phyloP scores from a whole-genome alignment of 2,329 filamentous ascomycete genomes.

The Colletotrichum sp. region DNA sequence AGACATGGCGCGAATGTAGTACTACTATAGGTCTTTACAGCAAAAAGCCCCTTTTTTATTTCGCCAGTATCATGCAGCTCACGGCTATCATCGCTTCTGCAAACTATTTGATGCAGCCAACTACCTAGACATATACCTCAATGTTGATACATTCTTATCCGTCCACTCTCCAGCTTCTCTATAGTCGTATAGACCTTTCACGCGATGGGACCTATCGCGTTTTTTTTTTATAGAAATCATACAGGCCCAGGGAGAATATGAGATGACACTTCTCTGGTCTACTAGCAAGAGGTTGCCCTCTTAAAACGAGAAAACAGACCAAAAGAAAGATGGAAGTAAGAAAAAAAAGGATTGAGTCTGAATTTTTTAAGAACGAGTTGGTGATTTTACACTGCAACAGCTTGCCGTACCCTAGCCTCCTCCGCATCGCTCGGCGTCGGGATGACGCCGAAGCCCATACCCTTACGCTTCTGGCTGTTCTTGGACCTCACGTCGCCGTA shows the following conservation, averaged over 20 bases:
- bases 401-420: conserved; percentile 48
- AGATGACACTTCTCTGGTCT: not conserved
- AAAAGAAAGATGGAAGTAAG: not conserved
- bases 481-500: conserved; percentile 76
- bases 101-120: not conserved
- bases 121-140: not conserved
- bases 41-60: not conserved
- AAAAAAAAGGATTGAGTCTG: not conserved
- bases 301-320: not conserved
- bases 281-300: not conserved
- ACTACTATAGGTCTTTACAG: not conserved
- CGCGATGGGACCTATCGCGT: not conserved
- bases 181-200: not conserved
- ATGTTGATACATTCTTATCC: not conserved
- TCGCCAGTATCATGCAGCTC: not conserved
- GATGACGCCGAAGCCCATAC: conserved; percentile 64
- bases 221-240: not conserved
- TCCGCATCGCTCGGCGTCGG: conserved; percentile 42
- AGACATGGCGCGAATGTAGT: not conserved
- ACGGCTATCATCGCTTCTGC: not conserved
- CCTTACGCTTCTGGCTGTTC: conserved; percentile 54
- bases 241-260: not conserved
- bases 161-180: not conserved
- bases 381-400: not conserved
- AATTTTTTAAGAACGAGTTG: not conserved